phyloP scores from a whole-genome alignment of 148 eudicot genomes.

The Chenopodium formosanum region DNA sequence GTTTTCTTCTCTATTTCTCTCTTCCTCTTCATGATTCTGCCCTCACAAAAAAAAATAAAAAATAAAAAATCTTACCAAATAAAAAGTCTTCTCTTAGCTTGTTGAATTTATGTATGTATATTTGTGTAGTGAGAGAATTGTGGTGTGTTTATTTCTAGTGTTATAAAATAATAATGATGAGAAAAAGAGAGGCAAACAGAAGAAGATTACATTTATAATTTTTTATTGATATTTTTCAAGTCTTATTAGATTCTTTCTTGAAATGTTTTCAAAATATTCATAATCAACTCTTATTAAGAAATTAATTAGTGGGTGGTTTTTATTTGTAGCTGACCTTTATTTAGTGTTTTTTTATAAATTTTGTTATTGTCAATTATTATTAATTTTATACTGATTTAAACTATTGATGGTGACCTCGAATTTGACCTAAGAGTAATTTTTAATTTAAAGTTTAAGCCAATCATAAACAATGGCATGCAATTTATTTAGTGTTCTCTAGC shows the following conservation, averaged over 20 bases:
- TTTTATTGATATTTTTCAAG: neutral
- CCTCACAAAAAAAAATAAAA: neutral
- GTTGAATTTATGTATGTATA: neutral
- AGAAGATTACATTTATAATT: neutral
- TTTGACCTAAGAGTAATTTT: neutral
- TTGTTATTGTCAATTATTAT: too few species aligned
- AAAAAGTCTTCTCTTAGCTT: conserved; percentile 8
- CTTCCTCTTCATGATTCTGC: conserved; percentile 38
- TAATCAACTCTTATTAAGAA: neutral
- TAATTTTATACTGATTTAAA: neutral
- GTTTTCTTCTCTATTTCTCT: conserved; percentile 49
- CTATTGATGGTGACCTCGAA: neutral
- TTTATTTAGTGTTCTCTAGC: conserved; percentile 10
- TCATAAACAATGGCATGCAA: neutral
- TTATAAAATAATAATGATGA: neutral
- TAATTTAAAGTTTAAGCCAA: conserved; percentile 22
- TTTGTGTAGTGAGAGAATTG: neutral
- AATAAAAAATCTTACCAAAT: neutral
- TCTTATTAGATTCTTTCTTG: neutral
- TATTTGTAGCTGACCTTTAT: neutral
- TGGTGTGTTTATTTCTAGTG: conserved; percentile 1
- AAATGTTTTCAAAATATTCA: neutral
- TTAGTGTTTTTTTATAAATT: neutral
- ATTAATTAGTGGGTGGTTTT: neutral
- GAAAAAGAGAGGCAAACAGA: neutral